Percentiles rank a stretch among this genome's conserved stretches.
Evolutionary conservation across 2,329 filamentous ascomycete genomes (phyloP).

Genomic region (Lachnellula suecica): DNA sequence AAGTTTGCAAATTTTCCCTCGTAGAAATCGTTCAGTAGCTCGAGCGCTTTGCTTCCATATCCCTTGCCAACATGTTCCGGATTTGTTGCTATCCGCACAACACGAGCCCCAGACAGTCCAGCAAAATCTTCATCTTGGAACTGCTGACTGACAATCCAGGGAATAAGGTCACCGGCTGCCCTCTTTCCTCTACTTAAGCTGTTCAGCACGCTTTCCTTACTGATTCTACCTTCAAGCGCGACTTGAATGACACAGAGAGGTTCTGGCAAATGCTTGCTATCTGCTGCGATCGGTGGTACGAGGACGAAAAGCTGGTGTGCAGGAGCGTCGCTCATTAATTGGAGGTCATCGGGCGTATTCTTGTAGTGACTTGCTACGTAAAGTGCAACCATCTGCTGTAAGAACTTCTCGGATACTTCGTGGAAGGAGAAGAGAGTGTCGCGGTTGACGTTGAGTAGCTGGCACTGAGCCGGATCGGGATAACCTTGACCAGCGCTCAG

Average conservation of each 20-base stretch:
- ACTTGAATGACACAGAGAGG: slow-evolving; percentile 95
- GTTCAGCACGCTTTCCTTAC: slow-evolving; percentile 86
- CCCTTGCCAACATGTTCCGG: slow-evolving; percentile 92
- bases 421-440: slow-evolving; percentile 99
- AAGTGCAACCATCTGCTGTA: slow-evolving; percentile 97
- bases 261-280: slow-evolving; percentile 78
- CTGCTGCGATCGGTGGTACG: slow-evolving; percentile 79
- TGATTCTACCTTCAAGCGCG: slow-evolving; percentile 91
- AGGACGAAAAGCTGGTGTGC: slow-evolving; percentile 96
- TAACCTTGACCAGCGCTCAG: slow-evolving; percentile 53
- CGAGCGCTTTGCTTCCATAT: slow-evolving; percentile 85
- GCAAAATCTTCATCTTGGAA: slow-evolving; percentile 98
- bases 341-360: slow-evolving; percentile 96
- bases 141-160: slow-evolving; percentile 96
- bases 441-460: slow-evolving; percentile 90
- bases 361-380: slow-evolving; percentile 99
- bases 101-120: slow-evolving; percentile 82
- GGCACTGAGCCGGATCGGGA: slow-evolving; percentile 87
- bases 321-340: slow-evolving; percentile 96
- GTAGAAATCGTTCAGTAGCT: slow-evolving; percentile 89
- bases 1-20: slow-evolving; percentile 88
- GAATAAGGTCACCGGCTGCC: slow-evolving; percentile 89
- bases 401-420: slow-evolving; percentile 91
- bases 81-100: slow-evolving; percentile 95
- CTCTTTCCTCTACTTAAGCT: slow-evolving; percentile 85